These are phyloP conservation scores for Bacterosira constricta DNA, from an alignment of 108 stramenopile genomes.

Conservation along the genomic window DNA sequence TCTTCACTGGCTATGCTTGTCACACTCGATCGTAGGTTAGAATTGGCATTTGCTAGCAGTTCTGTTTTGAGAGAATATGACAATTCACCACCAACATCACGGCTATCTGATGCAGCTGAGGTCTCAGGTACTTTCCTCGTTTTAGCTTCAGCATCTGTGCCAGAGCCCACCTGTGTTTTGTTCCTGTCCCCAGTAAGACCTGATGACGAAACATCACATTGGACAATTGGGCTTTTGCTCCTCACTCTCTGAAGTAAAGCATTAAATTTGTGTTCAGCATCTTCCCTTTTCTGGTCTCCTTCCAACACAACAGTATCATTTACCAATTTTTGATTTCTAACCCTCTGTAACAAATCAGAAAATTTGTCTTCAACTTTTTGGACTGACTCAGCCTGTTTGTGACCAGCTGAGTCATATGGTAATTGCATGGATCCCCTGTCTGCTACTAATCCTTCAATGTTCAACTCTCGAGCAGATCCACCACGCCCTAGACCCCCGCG, in stretches of 20 bases:
- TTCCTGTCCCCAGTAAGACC: no score
- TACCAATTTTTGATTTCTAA: neutral
- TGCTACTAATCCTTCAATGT: neutral
- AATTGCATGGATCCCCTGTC: neutral
- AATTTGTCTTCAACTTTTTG: constrained; percentile 3
- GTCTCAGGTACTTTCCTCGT: neutral
- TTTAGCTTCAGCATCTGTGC: neutral
- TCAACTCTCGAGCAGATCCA: no score
- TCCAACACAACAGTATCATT: no score
- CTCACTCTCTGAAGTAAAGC: neutral
- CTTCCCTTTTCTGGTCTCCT: constrained; percentile 1
- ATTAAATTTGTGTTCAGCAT: constrained; percentile 1
- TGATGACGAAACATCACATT: no score
- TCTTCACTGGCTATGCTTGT: neutral
- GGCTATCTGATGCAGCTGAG: neutral
- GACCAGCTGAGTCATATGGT: constrained; percentile 1
- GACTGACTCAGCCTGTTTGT: neutral
- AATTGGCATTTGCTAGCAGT: constrained; percentile 10
- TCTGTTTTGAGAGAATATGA: constrained; percentile 3
- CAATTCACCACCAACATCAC: neutral
- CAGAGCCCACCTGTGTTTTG: neutral
- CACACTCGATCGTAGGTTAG: neutral
- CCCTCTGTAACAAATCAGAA: neutral
- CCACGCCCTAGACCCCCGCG: no score
- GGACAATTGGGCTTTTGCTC: neutral